Evolutionary conservation across 2,329 filamentous ascomycete species (phyloP), one percentile per base, ranked within the genome.

Genomic region (Paracorniculantispora psalliotae): DNA sequence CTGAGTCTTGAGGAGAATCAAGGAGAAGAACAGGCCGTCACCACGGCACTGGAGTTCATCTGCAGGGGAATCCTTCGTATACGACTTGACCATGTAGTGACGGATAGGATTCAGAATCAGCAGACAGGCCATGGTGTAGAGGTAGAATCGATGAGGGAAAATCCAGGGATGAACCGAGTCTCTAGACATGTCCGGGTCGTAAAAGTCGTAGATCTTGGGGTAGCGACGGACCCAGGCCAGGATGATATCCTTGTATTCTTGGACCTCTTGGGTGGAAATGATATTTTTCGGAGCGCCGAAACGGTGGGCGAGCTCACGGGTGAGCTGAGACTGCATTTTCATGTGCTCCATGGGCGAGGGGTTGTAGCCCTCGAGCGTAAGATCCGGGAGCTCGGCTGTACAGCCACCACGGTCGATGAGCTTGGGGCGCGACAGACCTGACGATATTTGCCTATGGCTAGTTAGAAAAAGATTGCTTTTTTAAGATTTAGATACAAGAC

Each of bases 81-180:
- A 66, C 6, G 66, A 61, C 35, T 73, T 73, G 1, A 75, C 75
- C 62, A 82, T 75, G 62, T 74, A 79, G 1, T 72, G 67, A 48
- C 80, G 77, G 49, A 81, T 70, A 7, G 78, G 77, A 53, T 79
- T 72, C 1, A 81, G 67, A 61, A 77, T 76, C 56, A 78, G 74
- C 63, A 80, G 71, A 37, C 77, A 75, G 17, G 74, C 73, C 63
- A 76, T 73, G 28, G 72, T 72, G 57, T 78, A 75, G 2, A 80
- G 62, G 61, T 79, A 77, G 43, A 69, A 70, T n/a, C 79, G 75
- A 44, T 81, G 78, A n/a, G 75, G 71, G 7, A 72, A 67, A n/a
- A 79, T 69, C 64, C 77, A 78, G 0, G 71, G 67, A 56, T 77
- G 67, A 12, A 67, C 60, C 1, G 67, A 61, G 59, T 81, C 79